Base-by-base conservation (phyloP, 441 rosid species). In the Corymbia citriodora region DNA sequence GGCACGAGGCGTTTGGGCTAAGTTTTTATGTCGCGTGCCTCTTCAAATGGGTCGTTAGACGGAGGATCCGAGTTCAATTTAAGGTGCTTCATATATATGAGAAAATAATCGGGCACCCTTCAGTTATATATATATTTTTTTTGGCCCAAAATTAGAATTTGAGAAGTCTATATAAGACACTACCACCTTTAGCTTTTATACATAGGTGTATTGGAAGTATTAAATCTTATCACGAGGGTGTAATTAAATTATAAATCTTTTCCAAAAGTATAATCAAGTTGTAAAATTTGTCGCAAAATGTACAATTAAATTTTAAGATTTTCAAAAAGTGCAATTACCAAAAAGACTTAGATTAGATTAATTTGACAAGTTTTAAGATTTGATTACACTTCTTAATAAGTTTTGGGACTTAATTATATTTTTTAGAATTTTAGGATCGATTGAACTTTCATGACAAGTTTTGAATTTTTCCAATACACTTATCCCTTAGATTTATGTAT, bases 181-280 rank as follows among this genome's bases (percentile, higher is more conserved):
- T 27, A 2, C 27, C 31, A 61, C 27, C 13, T 61, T 6, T 61
- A 33, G 31, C 13, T 5, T 61, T 29, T 27, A 61, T 0, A 27
- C 16, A 29, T 61, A 57, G 23, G 23, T 57, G 63, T 19, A 57
- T 57, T 23, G 13, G 21, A 23, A 23, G 11, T 23, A 9, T 12
- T 57, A 57, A 57, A 57, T 21, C 21, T 57, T 57, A 57, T 57
- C 29, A 57, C 23, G 63, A 23, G 23, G 23, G 10, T 23, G 21
- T 12, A 23, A 57, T 1, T 9, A 1, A 57, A 2, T 23, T 12
- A 21, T 57, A 27, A 23, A 57, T 0, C 4, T 57, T 57, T 57
- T 57, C 4, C 9, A 21, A 57, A 57, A 21, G 1, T 57, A 0
- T 2, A 57, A 57, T 57, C 0, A 3, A 57, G 3, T 23, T 23